Conservation (phyloP, 1,284 basidiomycete species). For the Apiotrichum sp. region DNA sequence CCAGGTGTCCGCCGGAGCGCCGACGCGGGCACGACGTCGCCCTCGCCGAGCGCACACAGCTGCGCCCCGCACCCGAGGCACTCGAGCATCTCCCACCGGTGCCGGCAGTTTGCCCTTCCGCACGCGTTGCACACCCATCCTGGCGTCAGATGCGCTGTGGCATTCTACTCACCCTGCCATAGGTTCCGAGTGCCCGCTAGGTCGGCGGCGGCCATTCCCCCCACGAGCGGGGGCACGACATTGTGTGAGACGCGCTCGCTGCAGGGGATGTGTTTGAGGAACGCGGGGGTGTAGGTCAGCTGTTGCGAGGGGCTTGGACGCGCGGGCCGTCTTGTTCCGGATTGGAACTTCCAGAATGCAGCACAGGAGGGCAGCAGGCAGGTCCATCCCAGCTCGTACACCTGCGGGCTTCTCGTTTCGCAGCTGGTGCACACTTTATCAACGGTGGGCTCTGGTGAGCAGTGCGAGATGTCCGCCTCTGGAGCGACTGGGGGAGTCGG, state of each 20-base stretch:
- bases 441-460: too few relatives aligned
- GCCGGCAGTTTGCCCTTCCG: slow-evolving; percentile 40
- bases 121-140: slow-evolving; percentile 38
- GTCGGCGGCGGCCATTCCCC: background rate
- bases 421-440: slow-evolving; percentile 18
- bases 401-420: slow-evolving; percentile 5
- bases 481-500: too few relatives aligned
- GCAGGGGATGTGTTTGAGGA: slow-evolving; percentile 21
- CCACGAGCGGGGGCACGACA: slow-evolving; percentile 23
- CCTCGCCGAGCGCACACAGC: background rate
- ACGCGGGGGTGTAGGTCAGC: slow-evolving; percentile 21
- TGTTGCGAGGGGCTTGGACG: slow-evolving; percentile 26
- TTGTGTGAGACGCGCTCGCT: slow-evolving; percentile 18
- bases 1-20: background rate
- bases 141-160: slow-evolving; percentile 7
- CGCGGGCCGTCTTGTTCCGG: slow-evolving; percentile 11
- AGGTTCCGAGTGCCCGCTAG: slow-evolving; percentile 12
- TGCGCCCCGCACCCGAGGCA: slow-evolving; percentile 13
- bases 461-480: too few relatives aligned
- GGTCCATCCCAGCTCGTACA: slow-evolving; percentile 36
- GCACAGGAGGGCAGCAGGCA: slow-evolving; percentile 28
- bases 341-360: slow-evolving; percentile 32
- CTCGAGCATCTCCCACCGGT: slow-evolving; percentile 37
- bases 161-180: slow-evolving; percentile 25
- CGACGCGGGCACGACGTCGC: slow-evolving; percentile 6